Base-by-base conservation (phyloP, 1,139 yeast species). In the Saccharomycopsis phalli region DNA sequence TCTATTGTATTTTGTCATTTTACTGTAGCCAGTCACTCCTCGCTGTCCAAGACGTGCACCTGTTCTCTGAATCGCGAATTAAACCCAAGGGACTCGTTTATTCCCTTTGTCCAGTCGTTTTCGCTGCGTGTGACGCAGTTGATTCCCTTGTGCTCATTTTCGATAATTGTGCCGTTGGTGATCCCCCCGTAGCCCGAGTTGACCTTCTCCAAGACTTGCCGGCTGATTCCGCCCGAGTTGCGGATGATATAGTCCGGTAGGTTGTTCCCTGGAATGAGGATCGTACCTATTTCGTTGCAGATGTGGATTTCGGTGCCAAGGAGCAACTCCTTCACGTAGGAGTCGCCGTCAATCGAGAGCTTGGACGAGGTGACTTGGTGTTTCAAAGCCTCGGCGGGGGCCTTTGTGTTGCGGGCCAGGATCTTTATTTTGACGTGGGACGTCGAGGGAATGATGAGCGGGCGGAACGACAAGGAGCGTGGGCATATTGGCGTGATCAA, bases 401-500 rank as follows among this genome's bases (percentile, higher is more conserved):
- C 19, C 4, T 37, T 25, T 5, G 34, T 11, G 4, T 66, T 65
- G 1, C 69, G 53, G 5, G 62, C 54, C 34, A 53, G 38, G n/a
- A 87, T 70, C 50, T 71, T 68, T 30, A 88, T 69, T 59, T 74
- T 72, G 27, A 88, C 76, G 47, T 76, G 79, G 7, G 84, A 72
- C 4, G 78, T 70, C 22, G 78, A 66, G 0, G 97, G 96, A 44
- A 88, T 65, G 10, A 88, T 70, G 36, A 87, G 62, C 1, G 96
- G 97, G 52, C 97, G 64, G 57, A 87, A 88, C 20, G 93, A 81
- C 28, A 88, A 64, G 17, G 94, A 82, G 45, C 95, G 64, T 3
- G 97, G 87, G 55, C 96, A 87, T 37, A 88, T 84, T 5, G 96
- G 96, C 0, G 95, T 83, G 29, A 87, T 61, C 41, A 87, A 61